Conservation (phyloP, 1,284 basidiomycete species). For the Microbotryum silenes-acaulis region DNA sequence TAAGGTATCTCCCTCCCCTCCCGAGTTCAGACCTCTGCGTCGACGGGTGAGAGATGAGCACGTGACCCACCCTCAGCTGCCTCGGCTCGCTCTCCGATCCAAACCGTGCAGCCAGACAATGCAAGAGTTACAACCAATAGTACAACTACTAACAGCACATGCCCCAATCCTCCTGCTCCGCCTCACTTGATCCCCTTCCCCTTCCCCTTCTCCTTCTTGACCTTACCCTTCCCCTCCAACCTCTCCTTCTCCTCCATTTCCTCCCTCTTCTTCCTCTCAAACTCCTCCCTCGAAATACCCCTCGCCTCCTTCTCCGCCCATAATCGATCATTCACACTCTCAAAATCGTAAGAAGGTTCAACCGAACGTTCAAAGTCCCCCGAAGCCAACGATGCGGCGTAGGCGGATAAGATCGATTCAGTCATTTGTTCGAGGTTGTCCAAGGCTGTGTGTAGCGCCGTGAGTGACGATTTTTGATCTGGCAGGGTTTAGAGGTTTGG, state of each 20-base stretch:
- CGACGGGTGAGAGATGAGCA: no score
- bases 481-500: not conserved
- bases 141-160: no score
- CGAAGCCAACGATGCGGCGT: slow-evolving; percentile 25
- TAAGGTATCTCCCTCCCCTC: no score
- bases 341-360: slow-evolving; percentile 30
- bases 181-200: slow-evolving; percentile 19
- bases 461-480: slow-evolving; percentile 33
- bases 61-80: no score
- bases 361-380: slow-evolving; percentile 32
- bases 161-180: no score
- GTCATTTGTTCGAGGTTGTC: slow-evolving; percentile 34
- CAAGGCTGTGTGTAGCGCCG: slow-evolving; percentile 31
- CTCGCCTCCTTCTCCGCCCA: slow-evolving; percentile 30
- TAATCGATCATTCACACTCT: slow-evolving; percentile 25
- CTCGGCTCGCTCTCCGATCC: no score
- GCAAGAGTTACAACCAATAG: no score
- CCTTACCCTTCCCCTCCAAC: slow-evolving; percentile 1
- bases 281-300: slow-evolving; percentile 20
- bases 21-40: no score
- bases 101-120: no score
- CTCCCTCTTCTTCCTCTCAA: slow-evolving; percentile 13
- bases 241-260: slow-evolving; percentile 3
- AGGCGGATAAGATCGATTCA: slow-evolving; percentile 27
- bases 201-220: slow-evolving; percentile 10